phyloP scores from a whole-genome alignment of 495 filamentous ascomycete genomes.

The Aspergillus bertholletiae region DNA sequence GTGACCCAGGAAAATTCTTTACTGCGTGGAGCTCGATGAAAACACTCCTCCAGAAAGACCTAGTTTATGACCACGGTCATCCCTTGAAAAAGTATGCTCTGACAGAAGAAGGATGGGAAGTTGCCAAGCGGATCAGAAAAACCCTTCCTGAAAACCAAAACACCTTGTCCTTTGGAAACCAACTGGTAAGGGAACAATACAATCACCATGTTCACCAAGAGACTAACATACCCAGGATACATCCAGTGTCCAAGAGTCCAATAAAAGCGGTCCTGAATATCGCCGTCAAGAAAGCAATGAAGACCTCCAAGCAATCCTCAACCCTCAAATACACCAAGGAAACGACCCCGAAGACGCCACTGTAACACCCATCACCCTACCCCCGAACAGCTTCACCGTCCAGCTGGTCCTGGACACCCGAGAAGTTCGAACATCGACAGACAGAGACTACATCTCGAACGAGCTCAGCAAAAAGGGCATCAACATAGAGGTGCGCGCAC shows the following conservation, averaged over 20 bases:
- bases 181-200: constrained; percentile 12
- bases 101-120: constrained; percentile 77
- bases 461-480: constrained; percentile 67
- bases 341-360: constrained; percentile 9
- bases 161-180: constrained; percentile 13
- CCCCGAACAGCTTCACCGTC: constrained; percentile 65
- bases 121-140: constrained; percentile 64
- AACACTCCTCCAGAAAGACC: constrained; percentile 67
- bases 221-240: constrained; percentile 8
- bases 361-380: constrained; percentile 52
- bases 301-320: background rate
- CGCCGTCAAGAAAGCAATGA: constrained; percentile 5
- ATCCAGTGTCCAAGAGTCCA: background rate
- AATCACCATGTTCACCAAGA: background rate
- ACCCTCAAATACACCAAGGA: background rate
- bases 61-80: constrained; percentile 68
- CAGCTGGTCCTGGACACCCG: constrained; percentile 73
- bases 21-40: constrained; percentile 89
- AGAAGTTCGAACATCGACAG: constrained; percentile 71
- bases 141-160: constrained; percentile 30
- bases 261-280: background rate
- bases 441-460: constrained; percentile 74
- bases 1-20: constrained; percentile 65
- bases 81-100: constrained; percentile 66
- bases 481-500: constrained; percentile 57